Evolutionary conservation across 345 rosid genomes (phyloP).

Genomic region (Pistacia integerrima): DNA sequence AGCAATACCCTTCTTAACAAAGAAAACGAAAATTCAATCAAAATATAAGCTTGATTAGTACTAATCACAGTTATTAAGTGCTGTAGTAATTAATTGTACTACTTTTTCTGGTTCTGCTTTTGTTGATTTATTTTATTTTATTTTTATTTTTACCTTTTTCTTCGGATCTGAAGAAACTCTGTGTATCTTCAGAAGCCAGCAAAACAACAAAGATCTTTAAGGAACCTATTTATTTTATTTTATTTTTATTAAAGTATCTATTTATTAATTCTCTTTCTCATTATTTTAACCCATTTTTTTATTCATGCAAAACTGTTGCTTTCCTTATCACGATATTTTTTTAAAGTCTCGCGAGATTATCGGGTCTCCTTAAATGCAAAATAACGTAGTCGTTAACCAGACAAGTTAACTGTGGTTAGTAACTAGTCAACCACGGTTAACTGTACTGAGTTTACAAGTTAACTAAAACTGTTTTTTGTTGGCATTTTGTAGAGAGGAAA

Average conservation of each 20-base stretch:
- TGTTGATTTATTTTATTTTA: not conserved
- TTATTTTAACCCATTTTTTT: not conserved
- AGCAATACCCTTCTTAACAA: slow-evolving; percentile 25
- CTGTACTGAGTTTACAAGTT: not conserved
- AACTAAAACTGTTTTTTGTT: not conserved
- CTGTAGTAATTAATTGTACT: not conserved
- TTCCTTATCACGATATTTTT: not conserved
- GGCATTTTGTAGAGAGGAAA: not conserved
- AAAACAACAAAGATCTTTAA: slow-evolving; percentile 62
- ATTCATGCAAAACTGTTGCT: not conserved
- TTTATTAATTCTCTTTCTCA: slow-evolving; percentile 30
- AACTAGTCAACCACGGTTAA: not conserved
- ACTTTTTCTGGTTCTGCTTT: too few species aligned
- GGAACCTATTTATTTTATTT: slow-evolving; percentile 36
- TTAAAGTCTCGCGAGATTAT: not conserved
- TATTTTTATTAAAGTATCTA: slow-evolving; percentile 24
- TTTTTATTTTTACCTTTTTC: slow-evolving; percentile 39
- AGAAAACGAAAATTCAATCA: not conserved
- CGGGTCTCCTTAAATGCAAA: slow-evolving; percentile 15
- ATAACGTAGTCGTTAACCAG: slow-evolving; percentile 27
- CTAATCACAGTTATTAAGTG: too few species aligned
- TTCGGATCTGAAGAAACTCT: slow-evolving; percentile 64
- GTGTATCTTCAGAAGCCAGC: slow-evolving; percentile 49
- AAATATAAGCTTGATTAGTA: too few species aligned
- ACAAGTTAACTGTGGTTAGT: slow-evolving; percentile 29